Conservation (phyloP, 768 basidiomycete genomes). For the Tylopilus rubrobrunneus region DNA sequence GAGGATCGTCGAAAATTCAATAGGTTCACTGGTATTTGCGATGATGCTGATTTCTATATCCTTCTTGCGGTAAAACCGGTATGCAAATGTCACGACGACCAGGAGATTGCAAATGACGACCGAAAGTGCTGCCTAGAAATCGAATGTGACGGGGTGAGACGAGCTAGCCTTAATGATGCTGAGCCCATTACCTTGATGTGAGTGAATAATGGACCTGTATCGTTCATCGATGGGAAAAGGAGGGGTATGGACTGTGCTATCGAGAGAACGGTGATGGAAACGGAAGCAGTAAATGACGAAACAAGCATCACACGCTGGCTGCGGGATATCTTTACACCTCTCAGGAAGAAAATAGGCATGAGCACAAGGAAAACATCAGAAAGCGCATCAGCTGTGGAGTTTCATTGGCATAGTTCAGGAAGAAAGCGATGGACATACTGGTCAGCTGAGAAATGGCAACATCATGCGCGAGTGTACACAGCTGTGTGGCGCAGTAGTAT, state of each 20-base stretch:
- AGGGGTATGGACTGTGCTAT: conserved; percentile 6
- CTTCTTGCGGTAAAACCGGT: conserved; percentile 8
- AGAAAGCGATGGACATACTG: conserved; percentile 3
- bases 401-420: neutral
- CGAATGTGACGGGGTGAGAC: neutral
- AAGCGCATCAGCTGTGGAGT: conserved; percentile 16
- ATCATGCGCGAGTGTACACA: no score
- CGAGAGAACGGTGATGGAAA: conserved; percentile 19
- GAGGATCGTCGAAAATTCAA: no score
- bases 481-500: neutral
- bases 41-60: neutral
- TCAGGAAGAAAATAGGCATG: conserved; percentile 14
- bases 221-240: conserved; percentile 8
- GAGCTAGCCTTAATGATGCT: neutral
- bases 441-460: conserved; percentile 10
- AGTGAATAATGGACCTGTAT: conserved; percentile 2
- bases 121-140: conserved; percentile 17
- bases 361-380: conserved; percentile 15
- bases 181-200: conserved; percentile 19
- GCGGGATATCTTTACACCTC: conserved; percentile 9
- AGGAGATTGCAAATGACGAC: conserved; percentile 21
- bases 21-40: no score
- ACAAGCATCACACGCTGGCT: conserved; percentile 13
- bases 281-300: conserved; percentile 19
- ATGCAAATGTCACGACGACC: conserved; percentile 15